Percentiles rank a stretch among this genome's conserved stretches.
These are phyloP conservation scores for Neurospora pannonica DNA, from an alignment of 495 filamentous ascomycete genomes.

Conservation along the genomic window DNA sequence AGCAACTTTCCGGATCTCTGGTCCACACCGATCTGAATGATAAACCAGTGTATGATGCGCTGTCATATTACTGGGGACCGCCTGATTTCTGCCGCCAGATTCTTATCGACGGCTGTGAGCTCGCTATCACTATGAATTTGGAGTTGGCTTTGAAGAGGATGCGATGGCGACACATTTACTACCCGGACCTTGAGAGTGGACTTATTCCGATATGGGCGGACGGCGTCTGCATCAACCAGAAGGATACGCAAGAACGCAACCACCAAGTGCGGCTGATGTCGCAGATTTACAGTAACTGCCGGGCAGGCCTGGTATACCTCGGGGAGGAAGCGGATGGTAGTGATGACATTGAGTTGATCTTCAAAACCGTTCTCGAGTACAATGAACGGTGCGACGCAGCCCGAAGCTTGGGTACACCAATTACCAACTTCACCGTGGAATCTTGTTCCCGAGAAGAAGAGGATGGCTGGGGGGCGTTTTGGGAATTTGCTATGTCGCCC, in stretches of 20 bases:
- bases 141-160: no score
- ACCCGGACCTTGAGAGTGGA: no score
- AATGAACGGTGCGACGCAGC: neutral
- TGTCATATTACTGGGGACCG: neutral
- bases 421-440: neutral
- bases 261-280: constrained; percentile 28
- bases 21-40: neutral
- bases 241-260: constrained; percentile 19
- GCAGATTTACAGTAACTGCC: constrained; percentile 25
- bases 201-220: constrained; percentile 23
- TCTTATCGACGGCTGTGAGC: no score
- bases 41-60: neutral
- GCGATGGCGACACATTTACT: no score
- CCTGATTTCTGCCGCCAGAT: no score
- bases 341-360: neutral
- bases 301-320: constrained; percentile 1
- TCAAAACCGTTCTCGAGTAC: neutral
- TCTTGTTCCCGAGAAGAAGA: constrained; percentile 10
- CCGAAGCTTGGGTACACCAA: no score
- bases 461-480: constrained; percentile 9
- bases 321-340: neutral
- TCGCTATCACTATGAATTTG: no score
- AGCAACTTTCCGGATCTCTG: neutral
- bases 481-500: constrained; percentile 8
- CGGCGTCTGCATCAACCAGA: constrained; percentile 34